Conservation (phyloP, 805 yeast species). For the Ogataea nitratoaversa region DNA sequence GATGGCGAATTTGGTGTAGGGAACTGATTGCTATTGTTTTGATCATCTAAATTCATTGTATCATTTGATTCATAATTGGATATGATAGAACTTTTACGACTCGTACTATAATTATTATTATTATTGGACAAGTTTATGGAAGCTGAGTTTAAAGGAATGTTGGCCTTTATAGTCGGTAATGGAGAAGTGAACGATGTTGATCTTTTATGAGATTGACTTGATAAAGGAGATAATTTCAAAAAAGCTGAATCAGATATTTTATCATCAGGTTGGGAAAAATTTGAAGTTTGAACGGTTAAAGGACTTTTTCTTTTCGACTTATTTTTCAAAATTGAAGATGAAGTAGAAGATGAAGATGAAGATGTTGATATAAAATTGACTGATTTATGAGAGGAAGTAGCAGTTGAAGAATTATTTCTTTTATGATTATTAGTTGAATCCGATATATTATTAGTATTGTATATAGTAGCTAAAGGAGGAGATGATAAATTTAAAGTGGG, state of each 20-base stretch:
- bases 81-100: too few species aligned
- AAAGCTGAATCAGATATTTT: conserved; percentile 7
- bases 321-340: neutral
- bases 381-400: neutral
- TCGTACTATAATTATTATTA: too few species aligned
- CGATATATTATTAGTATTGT: neutral
- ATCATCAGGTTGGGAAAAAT: conserved; percentile 1
- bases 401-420: neutral
- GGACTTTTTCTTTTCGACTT: conserved; percentile 5
- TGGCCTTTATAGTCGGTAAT: conserved; percentile 1
- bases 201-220: conserved; percentile 9
- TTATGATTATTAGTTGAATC: neutral
- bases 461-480: neutral
- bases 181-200: conserved; percentile 14
- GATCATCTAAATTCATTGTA: too few species aligned
- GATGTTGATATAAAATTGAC: neutral
- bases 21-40: too few species aligned
- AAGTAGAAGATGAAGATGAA: neutral
- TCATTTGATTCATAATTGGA: too few species aligned
- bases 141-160: neutral
- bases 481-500: neutral
- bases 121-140: too few species aligned
- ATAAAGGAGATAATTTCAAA: conserved; percentile 2
- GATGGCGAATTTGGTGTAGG: neutral
- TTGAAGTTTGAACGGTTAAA: conserved; percentile 5